Base-by-base conservation (phyloP, 495 filamentous ascomycete species). In the Aspergillus wentii region DNA sequence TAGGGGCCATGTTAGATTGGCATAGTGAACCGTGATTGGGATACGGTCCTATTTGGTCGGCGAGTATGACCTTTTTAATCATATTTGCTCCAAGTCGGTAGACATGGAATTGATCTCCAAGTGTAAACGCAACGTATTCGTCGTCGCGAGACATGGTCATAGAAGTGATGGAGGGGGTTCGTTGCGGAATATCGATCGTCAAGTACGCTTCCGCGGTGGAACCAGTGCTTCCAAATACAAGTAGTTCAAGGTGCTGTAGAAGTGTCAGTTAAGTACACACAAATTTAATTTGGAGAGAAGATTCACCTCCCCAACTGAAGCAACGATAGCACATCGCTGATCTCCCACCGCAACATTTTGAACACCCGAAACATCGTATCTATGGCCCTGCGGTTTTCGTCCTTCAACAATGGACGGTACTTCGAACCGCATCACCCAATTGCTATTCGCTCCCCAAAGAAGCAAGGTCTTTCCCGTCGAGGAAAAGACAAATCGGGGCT, bases 141-240 rank as follows among this genome's bases (percentile, higher is more conserved):
- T 57, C 53, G 21, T 57, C 41, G 8, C 53, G 53, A 26, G 53
- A 57, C 46, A 57, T 52, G 7, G 44, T 46, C 46, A 57, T 57
- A 32, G 38, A 48, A 17, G 39, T 46, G 8, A 37, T 38, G 8
- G 43, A 38, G 15, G 42, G 20, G 9, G 43, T 43, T 5, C 13
- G 43, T 16, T 41, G 30, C 8, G 40, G 38, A 1, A 44, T 39
- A n/a, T 52, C 49, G 16, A 57, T 51, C 1, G 43, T 38, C 35
- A 48, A 17, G 31, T 41, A 40, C 8, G 46, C 35, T 27, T 52
- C 43, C 3, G 53, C 40, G 17, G 27, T 40, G 33, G 13, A 27
- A 31, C 37, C 41, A 7, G 18, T 36, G 11, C 32, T 35, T 17
- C 43, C 30, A 30, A 57, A 50, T 1, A 57, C 28, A 28, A 57